Evolutionary conservation across 2,329 filamentous ascomycete species (phyloP).

Genomic region (Aspergillus niger): DNA sequence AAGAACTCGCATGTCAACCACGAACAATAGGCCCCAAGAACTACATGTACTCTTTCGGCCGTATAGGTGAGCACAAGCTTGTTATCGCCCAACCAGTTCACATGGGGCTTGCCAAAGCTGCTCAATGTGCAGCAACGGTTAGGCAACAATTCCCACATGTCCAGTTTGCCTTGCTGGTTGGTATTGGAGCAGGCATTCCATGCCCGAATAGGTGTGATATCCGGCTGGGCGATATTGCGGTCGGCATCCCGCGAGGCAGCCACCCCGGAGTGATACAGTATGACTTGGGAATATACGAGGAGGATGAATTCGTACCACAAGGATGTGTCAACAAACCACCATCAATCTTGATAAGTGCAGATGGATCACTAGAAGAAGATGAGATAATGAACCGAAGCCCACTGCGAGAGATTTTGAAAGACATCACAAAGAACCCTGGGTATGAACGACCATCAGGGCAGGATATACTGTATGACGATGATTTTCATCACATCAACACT

Average conservation of each 20-base stretch:
- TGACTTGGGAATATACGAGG: conserved; percentile 12
- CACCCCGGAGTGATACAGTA: conserved; percentile 12
- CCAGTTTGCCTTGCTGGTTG: conserved; percentile 24
- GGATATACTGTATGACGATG: conserved; percentile 1
- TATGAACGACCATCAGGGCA: background rate
- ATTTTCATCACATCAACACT: conserved; percentile 2
- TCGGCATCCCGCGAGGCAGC: conserved; percentile 15
- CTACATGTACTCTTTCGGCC: conserved; percentile 1
- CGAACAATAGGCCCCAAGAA: background rate
- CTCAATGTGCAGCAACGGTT: conserved; percentile 4
- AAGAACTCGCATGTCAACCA: conserved; percentile 18
- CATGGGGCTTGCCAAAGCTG: background rate
- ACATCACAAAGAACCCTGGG: background rate
- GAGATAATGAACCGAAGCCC: conserved; percentile 6
- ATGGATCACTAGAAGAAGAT: conserved; percentile 8
- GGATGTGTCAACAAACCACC: conserved; percentile 1
- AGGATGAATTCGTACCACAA: background rate
- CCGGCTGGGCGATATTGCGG: conserved; percentile 29
- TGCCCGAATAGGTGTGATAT: conserved; percentile 13
- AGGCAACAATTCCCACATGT: conserved; percentile 21
- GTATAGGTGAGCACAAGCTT: background rate
- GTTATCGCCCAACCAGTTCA: background rate
- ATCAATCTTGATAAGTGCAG: conserved; percentile 6
- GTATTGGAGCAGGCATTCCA: conserved; percentile 25
- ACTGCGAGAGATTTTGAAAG: background rate